Conservation (phyloP, 768 basidiomycete genomes). For the Tylopilus subfusipes region DNA sequence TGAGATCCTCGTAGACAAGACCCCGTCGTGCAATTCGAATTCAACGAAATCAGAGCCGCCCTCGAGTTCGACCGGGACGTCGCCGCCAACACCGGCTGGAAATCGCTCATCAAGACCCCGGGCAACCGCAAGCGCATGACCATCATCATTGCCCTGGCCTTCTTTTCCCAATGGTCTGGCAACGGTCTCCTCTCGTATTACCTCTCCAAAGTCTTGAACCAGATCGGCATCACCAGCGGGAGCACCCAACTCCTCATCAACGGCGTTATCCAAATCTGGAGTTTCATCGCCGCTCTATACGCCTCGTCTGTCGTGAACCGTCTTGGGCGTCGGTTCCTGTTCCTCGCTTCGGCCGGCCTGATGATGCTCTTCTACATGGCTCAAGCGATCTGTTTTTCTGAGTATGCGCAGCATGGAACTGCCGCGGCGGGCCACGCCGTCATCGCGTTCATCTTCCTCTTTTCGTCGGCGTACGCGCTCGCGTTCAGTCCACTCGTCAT, state of each 20-base stretch:
- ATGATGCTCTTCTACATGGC: slow-evolving; percentile 66
- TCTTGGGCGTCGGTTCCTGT: slow-evolving; percentile 63
- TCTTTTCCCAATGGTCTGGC: slow-evolving; percentile 77
- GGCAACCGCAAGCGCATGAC: slow-evolving; percentile 69
- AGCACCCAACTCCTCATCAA: slow-evolving; percentile 60
- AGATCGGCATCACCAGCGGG: slow-evolving; percentile 55
- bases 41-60: slow-evolving; percentile 77
- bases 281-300: slow-evolving; percentile 14
- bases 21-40: slow-evolving; percentile 69
- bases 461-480: slow-evolving; percentile 53
- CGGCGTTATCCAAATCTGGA: slow-evolving; percentile 52
- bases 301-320: slow-evolving; percentile 44
- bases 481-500: slow-evolving; percentile 75
- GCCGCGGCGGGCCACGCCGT: slow-evolving; percentile 48
- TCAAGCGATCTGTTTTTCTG: slow-evolving; percentile 64
- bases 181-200: slow-evolving; percentile 74
- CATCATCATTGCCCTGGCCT: slow-evolving; percentile 60
- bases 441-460: slow-evolving; percentile 55
- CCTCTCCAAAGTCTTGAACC: slow-evolving; percentile 62
- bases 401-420: slow-evolving; percentile 44
- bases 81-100: slow-evolving; percentile 62
- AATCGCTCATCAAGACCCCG: slow-evolving; percentile 57
- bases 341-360: slow-evolving; percentile 52
- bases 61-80: slow-evolving; percentile 64
- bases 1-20: slow-evolving; percentile 40